Base-by-base conservation (phyloP, 1,139 yeast species). In the Hansenula sp. region DNA sequence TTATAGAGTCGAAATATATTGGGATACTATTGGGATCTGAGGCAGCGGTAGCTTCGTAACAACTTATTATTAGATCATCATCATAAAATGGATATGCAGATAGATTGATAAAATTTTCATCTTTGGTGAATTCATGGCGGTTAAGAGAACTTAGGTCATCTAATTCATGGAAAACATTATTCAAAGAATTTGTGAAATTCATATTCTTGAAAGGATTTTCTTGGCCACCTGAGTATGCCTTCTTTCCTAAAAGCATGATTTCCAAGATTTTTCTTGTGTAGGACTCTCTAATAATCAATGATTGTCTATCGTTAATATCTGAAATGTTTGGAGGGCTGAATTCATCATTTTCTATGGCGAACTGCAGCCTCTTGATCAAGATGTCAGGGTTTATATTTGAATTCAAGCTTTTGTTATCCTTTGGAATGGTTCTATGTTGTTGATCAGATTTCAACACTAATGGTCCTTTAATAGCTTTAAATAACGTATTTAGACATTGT, bases 1-100 rank as follows among this genome's bases (percentile, higher is more conserved):
- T 67, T 33, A 84, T 58, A 0, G 89, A 80, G 60, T 91, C 97
- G 46, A 84, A 81, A 54, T 89, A 90, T 40, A 72, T 66, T 7
- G 89, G 77, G 6, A 67, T 62, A 51, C 81, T 76, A 0, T 46
- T 53, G 0, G 77, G 74, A 59, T 90, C 96, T 9, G 78, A 64
- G 1, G 59, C 55, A 1, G 71, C 62, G 27, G 84, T 77, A 8
- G 67, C 65, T 40, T 81, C 82, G 61, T 81, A 91, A 45, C 89
- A 77, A 38, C 72, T 71, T 30, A 79, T 74, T 12, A 90, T 71
- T 37, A 77, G 65, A 41, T 78, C 79, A 53, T 86, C 94, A 38
- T 73, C 69, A 60, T 83, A 87, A 47, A 70, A 68, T 49, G 80
- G 73, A 32, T 76, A 72, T 1, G 77, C 71, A 31, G 93, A 88